Evolutionary conservation across 495 filamentous ascomycete genomes (phyloP).

Genomic region (Tetracladium marchalianum): DNA sequence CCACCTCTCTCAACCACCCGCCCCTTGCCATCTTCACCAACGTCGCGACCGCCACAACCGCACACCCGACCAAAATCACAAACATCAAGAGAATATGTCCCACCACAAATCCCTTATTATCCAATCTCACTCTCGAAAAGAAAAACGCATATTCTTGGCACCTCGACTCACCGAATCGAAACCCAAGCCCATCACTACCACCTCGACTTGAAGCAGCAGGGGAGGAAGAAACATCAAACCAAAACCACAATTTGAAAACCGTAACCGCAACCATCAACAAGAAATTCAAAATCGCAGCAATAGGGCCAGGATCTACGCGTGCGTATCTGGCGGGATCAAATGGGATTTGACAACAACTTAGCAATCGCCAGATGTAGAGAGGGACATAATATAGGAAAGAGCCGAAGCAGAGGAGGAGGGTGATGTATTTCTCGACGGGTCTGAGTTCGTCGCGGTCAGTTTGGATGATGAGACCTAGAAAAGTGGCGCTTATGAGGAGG

Average conservation of each 20-base stretch:
- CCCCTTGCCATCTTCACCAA: neutral
- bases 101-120: constrained; percentile 1
- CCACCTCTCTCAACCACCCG: too few species aligned
- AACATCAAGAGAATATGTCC: constrained; percentile 1
- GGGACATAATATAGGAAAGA: constrained; percentile 26
- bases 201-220: neutral
- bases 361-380: constrained; percentile 24
- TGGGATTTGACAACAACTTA: constrained; percentile 19
- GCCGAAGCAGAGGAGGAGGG: constrained; percentile 22
- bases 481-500: neutral
- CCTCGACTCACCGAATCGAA: neutral
- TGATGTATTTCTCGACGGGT: neutral
- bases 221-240: constrained; percentile 7
- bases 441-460: neutral
- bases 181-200: too few species aligned
- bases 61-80: constrained; percentile 1
- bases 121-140: constrained; percentile 1
- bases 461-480: neutral
- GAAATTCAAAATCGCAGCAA: constrained; percentile 9
- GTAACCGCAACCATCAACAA: constrained; percentile 20
- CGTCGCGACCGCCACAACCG: neutral
- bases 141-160: constrained; percentile 7
- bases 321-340: constrained; percentile 17
- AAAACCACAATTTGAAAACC: constrained; percentile 31
- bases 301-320: neutral